Evolutionary conservation across 371 early-diverging fungal species (phyloP).

Genomic region (Mucor irregularis): DNA sequence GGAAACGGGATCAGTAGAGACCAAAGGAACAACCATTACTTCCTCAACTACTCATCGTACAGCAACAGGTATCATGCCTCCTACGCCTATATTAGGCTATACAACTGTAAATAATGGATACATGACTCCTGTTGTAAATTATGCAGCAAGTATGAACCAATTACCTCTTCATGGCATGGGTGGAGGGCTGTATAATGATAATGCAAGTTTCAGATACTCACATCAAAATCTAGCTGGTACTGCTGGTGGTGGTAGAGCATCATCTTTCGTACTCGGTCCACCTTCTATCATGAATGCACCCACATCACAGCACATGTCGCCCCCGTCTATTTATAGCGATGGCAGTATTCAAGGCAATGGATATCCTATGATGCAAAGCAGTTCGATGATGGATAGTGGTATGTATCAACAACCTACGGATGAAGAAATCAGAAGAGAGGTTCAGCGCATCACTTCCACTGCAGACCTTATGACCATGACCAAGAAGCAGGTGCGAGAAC

Average conservation of each 20-base stretch:
- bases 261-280: conserved; percentile 11
- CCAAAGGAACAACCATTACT: conserved; percentile 35
- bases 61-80: conserved; percentile 5
- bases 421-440: conserved; percentile 73
- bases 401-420: conserved; percentile 60
- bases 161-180: conserved; percentile 1
- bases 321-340: conserved; percentile 25
- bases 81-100: conserved; percentile 11
- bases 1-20: conserved; percentile 63
- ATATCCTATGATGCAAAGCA: conserved; percentile 2
- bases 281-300: conserved; percentile 10
- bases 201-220: conserved; percentile 27
- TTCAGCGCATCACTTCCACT: conserved; percentile 71
- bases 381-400: conserved; percentile 3
- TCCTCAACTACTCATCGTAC: conserved; percentile 25
- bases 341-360: conserved; percentile 12
- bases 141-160: conserved; percentile 22
- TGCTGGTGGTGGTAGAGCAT: too few species aligned
- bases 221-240: conserved; percentile 19
- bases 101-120: conserved; percentile 5
- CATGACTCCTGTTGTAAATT: conserved; percentile 19
- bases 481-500: conserved; percentile 86
- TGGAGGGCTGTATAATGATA: conserved; percentile 13
- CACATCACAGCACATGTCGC: conserved; percentile 2
- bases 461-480: conserved; percentile 81